Percentiles rank a stretch among this genome's conserved stretches.
These are phyloP conservation scores for Metarhizium robertsii DNA, from an alignment of 2,329 filamentous ascomycete genomes.

Conservation along the genomic window DNA sequence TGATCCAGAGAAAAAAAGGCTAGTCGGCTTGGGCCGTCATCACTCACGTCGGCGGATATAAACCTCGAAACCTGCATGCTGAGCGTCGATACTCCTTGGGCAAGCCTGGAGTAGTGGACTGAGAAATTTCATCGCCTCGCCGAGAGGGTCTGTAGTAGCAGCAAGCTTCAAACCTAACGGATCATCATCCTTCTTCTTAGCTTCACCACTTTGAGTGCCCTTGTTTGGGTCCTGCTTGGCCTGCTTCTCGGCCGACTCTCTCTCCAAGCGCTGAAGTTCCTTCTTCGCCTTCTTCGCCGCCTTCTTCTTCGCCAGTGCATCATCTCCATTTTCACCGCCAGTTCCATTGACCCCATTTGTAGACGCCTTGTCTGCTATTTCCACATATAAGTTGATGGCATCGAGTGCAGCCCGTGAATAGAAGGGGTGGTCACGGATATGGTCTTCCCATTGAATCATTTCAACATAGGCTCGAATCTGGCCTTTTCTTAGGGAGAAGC, in stretches of 20 bases:
- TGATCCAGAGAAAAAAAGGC: background rate
- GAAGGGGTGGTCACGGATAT: constrained; percentile 84
- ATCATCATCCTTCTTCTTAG: constrained; percentile 85
- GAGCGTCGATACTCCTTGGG: constrained; percentile 70
- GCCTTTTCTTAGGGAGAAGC: constrained; percentile 92
- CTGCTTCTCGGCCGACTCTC: constrained; percentile 68
- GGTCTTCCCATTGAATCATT: constrained; percentile 95
- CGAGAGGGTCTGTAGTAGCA: constrained; percentile 72
- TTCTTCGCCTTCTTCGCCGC: constrained; percentile 84
- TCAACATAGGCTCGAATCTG: constrained; percentile 92
- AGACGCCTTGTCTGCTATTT: constrained; percentile 66
- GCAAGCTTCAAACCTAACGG: constrained; percentile 73
- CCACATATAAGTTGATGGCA: constrained; percentile 71
- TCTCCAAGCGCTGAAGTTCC: constrained; percentile 54
- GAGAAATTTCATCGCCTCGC: constrained; percentile 81
- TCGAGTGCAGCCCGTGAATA: constrained; percentile 76
- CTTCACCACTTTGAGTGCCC: constrained; percentile 52
- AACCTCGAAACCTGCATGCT: constrained; percentile 83
- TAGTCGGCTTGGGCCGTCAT: background rate
- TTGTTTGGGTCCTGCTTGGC: constrained; percentile 81
- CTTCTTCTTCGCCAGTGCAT: constrained; percentile 69
- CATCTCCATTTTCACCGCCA: constrained; percentile 40
- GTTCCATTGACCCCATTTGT: constrained; percentile 53
- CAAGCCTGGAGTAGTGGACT: constrained; percentile 72
- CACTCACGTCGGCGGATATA: constrained; percentile 71